These are phyloP conservation scores for Penicillium robsamsonii DNA, from an alignment of 495 filamentous ascomycete species.

Conservation along the genomic window DNA sequence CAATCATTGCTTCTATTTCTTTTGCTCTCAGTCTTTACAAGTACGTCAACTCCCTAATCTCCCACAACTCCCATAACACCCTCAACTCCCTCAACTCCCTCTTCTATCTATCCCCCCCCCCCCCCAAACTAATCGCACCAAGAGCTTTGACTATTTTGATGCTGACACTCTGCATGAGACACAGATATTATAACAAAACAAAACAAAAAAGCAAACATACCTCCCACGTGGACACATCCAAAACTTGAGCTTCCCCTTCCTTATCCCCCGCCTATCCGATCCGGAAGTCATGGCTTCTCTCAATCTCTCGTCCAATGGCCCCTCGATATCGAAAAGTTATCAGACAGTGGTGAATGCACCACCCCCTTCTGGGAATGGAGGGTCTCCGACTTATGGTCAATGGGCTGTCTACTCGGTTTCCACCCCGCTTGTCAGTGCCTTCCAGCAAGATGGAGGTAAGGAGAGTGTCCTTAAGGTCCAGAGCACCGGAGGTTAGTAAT, in stretches of 20 bases:
- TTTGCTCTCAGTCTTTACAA: conserved; percentile 1
- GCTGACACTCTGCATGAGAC: not conserved
- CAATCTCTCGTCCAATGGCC: conserved; percentile 85
- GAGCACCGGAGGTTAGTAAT: conserved; percentile 72
- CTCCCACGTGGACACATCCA: not conserved
- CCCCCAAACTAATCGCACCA: not conserved
- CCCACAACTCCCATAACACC: too few species aligned
- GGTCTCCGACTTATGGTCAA: conserved; percentile 69
- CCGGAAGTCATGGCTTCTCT: conserved; percentile 74
- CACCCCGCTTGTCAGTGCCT: conserved; percentile 83
- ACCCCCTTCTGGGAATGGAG: conserved; percentile 56
- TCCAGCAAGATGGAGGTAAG: conserved; percentile 80
- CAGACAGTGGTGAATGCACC: conserved; percentile 77
- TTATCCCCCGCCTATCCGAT: not conserved
- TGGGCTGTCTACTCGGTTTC: conserved; percentile 94
- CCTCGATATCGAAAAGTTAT: conserved; percentile 91
- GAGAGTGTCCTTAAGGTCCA: conserved; percentile 96
- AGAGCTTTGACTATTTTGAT: not conserved
- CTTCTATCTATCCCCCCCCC: not conserved
- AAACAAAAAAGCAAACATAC: not conserved
- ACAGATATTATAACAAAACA: conserved; percentile 3
- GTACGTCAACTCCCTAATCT: conserved; percentile 10
- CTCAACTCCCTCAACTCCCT: not conserved
- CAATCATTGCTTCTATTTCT: not conserved
- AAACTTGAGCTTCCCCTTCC: not conserved